Base-by-base conservation (phyloP, 148 eudicot species). In the Rhododendron vialii region DNA sequence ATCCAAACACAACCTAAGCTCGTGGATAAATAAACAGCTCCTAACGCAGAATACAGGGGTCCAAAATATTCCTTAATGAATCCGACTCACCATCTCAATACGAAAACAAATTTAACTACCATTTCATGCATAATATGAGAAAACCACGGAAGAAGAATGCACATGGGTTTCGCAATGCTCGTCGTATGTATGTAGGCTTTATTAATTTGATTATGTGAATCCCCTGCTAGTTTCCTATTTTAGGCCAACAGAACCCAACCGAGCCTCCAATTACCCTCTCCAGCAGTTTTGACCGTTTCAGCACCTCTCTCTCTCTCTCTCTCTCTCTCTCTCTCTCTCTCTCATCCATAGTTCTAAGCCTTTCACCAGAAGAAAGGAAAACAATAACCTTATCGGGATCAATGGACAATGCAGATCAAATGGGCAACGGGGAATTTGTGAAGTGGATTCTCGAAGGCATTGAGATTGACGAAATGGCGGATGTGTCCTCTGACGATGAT, bases 371-470 rank as follows among this genome's bases (percentile, higher is more conserved):
- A 55, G 24, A 30, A 15, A 43, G 22, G 75, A 69, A 79, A 45
- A 41, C 24, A 11, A 78, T 57, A 24, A 36, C 28, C 22, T 26
- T 10, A 36, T 73, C 38, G 73, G 55, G 22, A 63, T 80, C 84
- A 73, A 86, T 17, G 69, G 80, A 71, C 35, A 59, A 26, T 9
- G 38, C 45, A 47, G 79, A 65, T 74, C 78, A 83, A 43, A 65
- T n/a, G 43, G 75, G n/a, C 7, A 85, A 78, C 24, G 89, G 75
- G 48, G 88, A 88, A 18, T 89, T 90, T 15, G 41, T 78, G 69
- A 90, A 87, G 86, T 85, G 90, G 87, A 89, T 90, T 81, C 90
- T 89, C 7, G 88, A 89, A 20, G 82, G 87, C 5, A 48, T 82
- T 4, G 86, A 88, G 86, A 81, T 87, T 43, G 86, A 89, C 43